Percentiles rank a stretch among this genome's conserved stretches.
These are phyloP conservation scores for Podaxis mareebaensis DNA, from an alignment of 768 basidiomycete genomes.

Conservation along the genomic window DNA sequence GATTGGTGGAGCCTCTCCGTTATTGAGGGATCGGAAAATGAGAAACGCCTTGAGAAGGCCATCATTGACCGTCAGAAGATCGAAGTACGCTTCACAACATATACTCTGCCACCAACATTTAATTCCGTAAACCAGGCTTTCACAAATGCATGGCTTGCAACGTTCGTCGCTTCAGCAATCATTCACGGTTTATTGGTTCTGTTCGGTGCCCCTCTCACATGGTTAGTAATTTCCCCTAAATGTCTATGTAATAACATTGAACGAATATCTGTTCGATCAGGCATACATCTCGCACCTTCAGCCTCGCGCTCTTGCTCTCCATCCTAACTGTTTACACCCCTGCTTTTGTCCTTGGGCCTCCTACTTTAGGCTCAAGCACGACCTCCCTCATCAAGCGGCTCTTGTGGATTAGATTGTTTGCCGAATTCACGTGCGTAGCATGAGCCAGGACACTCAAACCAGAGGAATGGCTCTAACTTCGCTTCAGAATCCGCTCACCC, in stretches of 20 bases:
- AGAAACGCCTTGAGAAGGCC: slow-evolving; percentile 44
- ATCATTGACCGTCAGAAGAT: slow-evolving; percentile 37
- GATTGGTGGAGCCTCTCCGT: slow-evolving; percentile 52
- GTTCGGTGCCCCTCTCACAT: slow-evolving; percentile 74
- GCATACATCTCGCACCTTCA: slow-evolving; percentile 53
- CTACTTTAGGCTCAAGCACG: slow-evolving; percentile 44
- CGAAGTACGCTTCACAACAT: slow-evolving; percentile 31
- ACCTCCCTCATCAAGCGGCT: slow-evolving; percentile 54
- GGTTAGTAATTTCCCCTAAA: slow-evolving; percentile 38
- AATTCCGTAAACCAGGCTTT: slow-evolving; percentile 41
- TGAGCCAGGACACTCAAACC: background rate
- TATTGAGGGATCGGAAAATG: slow-evolving; percentile 40
- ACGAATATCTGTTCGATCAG: slow-evolving; percentile 16
- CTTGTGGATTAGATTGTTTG: slow-evolving; percentile 80
- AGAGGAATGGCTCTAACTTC: slow-evolving; percentile 10
- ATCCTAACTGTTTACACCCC: slow-evolving; percentile 67
- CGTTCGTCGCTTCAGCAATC: slow-evolving; percentile 46
- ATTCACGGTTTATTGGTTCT: slow-evolving; percentile 55
- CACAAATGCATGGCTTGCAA: slow-evolving; percentile 50
- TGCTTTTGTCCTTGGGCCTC: slow-evolving; percentile 67
- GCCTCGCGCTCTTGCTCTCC: slow-evolving; percentile 69
- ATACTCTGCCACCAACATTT: background rate
- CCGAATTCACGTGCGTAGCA: slow-evolving; percentile 71
- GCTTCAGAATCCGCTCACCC: slow-evolving; percentile 52
- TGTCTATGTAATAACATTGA: background rate